Base-by-base conservation (phyloP, 805 yeast species). In the Candida quercuum region DNA sequence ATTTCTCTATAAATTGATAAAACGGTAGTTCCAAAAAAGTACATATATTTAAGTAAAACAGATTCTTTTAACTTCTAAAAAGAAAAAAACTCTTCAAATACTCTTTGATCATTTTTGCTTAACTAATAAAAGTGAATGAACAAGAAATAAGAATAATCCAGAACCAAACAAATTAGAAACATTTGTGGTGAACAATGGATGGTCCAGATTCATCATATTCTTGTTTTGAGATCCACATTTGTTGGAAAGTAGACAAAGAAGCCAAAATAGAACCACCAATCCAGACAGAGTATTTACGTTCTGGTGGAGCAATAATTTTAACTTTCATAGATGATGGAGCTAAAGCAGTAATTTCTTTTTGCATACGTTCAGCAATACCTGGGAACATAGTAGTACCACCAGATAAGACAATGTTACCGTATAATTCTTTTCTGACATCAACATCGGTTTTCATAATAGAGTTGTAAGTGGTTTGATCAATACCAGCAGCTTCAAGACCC, bases 371-470 rank as follows among this genome's bases (percentile, higher is more conserved):
- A 71, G 97, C 97, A 70, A 93, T 89, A 77, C 99, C 99, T 73
- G 97, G 97, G 96, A 88, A 93, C 98, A 93, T 88, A 58, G 99
- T 93, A 61, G 98, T 89, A 85, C 99, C 99, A 80, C 99, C 99
- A 56, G 98, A 89, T 93, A 93, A 84, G 67, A 93, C 99, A 64
- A 93, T 93, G 84, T 93, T 93, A 74, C 95, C 94, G 78, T 93
- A 93, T 70, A 93, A 81, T 71, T 91, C 98, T 78, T 86, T 91
- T 75, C 99, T 86, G 57, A 93, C 96, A 74, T 93, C 99, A 59
- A 93, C 84, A 74, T 93, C 99, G 76, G 97, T 89, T 87, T 89
- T 91, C 80, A 84, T 86, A 76, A 93, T 93, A 39, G 71, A 66
- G 66, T 67, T 66, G 61, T 64, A 67, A 51, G 71, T 65, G 57